Base-by-base conservation (phyloP, 192 early-diverging fungal genomes). In the Chytriomyces hyalinus region DNA sequence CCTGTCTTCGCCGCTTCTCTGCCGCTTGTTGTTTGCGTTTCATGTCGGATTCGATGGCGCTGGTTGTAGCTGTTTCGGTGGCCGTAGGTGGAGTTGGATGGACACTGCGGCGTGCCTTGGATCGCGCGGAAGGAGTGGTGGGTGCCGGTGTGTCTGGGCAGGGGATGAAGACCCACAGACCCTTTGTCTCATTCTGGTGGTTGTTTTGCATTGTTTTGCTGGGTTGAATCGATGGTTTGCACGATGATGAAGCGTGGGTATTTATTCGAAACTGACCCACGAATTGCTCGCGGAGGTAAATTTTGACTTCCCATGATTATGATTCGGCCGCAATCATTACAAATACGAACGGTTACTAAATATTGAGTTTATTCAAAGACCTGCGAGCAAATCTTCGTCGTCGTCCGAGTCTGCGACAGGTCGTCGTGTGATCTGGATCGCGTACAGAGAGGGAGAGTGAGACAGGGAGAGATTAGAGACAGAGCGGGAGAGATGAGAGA, bases 331-430 rank as follows among this genome's bases (percentile, higher is more conserved):
- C 3, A 20, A 1, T 57, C 53, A 57, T 11, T 17, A n/a, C 2
- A 11, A 20, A 57, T 57, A 11, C 11, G 3, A 57, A 57, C 53
- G 53, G 20, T 13, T 57, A 13, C 53, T 20, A 57, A n/a, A 57
- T 68, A 47, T 48, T 10, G 24, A 0, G 1, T 60, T 65, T 24
- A n/a, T 9, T 78, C 68, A 78, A 28, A 78, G 49, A 13, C 77
- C 77, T 5, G 66, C 77, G 59, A 78, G 47, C 48, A 85, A 79
- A 70, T 82, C 80, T 51, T 85, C 81, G 26, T 85, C 84, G 44
- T 81, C 80, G 47, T 83, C 81, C 1, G 80, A 81, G 61, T 83
- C 81, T 26, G 65, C 77, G 9, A 78, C 73, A 51, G 71, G 28
- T 43, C 84, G 84, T 7, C 84, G 70, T 26, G 73, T 77, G 61